Base-by-base conservation (phyloP, 2,329 filamentous ascomycete species). In the Neoarthrinium moseri region DNA sequence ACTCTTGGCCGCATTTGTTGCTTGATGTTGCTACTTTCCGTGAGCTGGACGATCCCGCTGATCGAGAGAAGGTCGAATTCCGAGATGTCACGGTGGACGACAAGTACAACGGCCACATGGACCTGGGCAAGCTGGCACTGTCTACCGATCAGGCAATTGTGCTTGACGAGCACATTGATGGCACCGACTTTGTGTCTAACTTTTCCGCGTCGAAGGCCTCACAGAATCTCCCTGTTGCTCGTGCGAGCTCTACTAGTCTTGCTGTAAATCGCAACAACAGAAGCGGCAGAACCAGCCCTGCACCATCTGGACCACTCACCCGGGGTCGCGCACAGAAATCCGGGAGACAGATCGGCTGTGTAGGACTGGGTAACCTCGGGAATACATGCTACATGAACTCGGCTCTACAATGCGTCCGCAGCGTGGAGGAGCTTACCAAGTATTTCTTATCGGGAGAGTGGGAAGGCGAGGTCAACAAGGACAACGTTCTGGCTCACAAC, bases 331-430 rank as follows among this genome's bases (percentile, higher is more conserved):
- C 79, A 6, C 81, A 83, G 52, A 86, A 82, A 55, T 80, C 83
- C 30, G 87, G 87, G 8, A 83, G 84, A 51, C 81, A 82, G 11
- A 68, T 83, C 26, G 94, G 94, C 24, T 86, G 85, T 32, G 87
- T 91, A 33, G 94, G 94, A 26, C 72, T 99, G 43, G 83, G 81
- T 52, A 99, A 99, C 60, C 72, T 99, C 12, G 94, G 94, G 39
- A 99, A 99, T 60, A 97, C 94, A 0, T 99, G 94, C 69, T 99
- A 99, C 70, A 96, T 97, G 91, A 97, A 97, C 67, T 96, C 92
- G 18, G 94, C 94, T 8, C 74, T 97, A 45, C 94, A 99, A 64
- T 99, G 94, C 64, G 82, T 99, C 42, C 84, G 92, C 41, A 95
- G 89, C 56, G 91, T 96, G 0, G 89, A 96, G 61, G 94, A 99